Base-by-base conservation (phyloP, 352 stramenopile species). In the Phytophthora sp. region DNA sequence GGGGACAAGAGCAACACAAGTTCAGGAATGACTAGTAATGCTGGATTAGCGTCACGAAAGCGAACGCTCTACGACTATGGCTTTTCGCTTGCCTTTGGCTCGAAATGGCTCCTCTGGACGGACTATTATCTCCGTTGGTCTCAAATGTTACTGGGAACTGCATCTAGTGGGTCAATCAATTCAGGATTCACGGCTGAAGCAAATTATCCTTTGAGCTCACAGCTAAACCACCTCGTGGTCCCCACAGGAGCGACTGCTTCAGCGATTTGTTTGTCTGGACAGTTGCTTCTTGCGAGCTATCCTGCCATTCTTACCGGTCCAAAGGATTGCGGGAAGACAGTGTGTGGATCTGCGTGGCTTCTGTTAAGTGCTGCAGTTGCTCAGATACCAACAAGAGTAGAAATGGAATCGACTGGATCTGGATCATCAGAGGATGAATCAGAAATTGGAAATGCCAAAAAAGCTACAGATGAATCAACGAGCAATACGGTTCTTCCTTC, bases 21-120 rank as follows among this genome's bases (percentile, higher is more conserved):
- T 38, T 66, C 16, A 26, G 7, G 23, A 9, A 31, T n/a, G n/a
- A n/a, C 35, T 50, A 2, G 16, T 7, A 27, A 20, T 7, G 53
- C 44, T 33, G 27, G 21, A 15, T 23, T 47, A 16, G 21, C 39
- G 11, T 7, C 53, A 52, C 35, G 12, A 13, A 79, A 76, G 27
- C 77, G 86, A 44, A 82, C 74, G 12, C 68, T 94, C 44, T 93
- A 93, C 53, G 73, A 67, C 26, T 94, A 83, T 38, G 76, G 69
- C 0, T 90, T 93, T 57, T 91, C 79, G 0, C 54, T 90, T 20
- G 86, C 89, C 11, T 88, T 82, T 45, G 86, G 86, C 3, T 74
- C 83, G 11, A 94, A 91, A 58, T 93, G 84, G 86, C 65, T 91
- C 42, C 75, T 46, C 2, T 94, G 86, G 86, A 52, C 69, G 2